These are phyloP conservation scores for Hymenoscyphus infarciens DNA, from an alignment of 2,329 filamentous ascomycete species.

Conservation along the genomic window DNA sequence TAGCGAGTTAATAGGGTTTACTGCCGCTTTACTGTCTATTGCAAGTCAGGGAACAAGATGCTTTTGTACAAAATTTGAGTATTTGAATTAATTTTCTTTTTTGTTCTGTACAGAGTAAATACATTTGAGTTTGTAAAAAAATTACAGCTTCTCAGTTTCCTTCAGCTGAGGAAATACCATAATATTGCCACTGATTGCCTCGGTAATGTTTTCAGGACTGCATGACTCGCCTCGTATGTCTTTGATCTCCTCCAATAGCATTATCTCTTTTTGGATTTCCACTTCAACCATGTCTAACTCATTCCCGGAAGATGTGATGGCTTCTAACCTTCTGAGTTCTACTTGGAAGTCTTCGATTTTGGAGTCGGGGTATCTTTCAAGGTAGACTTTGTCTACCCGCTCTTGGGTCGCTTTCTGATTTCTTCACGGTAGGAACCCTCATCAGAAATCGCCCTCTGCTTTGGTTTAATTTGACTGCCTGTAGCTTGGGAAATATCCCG, in stretches of 20 bases:
- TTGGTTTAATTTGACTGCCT: background rate
- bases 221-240: conserved; percentile 2
- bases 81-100: no score
- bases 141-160: no score
- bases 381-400: background rate
- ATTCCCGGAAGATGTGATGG: background rate
- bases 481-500: background rate
- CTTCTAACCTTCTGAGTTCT: background rate
- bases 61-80: no score
- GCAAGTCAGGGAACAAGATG: no score
- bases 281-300: background rate
- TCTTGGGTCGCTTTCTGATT: background rate
- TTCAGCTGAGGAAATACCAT: no score
- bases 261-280: conserved; percentile 2
- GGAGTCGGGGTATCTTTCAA: background rate
- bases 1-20: no score
- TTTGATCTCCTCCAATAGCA: conserved; percentile 6
- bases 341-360: background rate
- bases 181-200: no score
- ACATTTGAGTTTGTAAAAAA: no score
- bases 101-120: no score
- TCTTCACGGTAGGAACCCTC: background rate
- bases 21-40: no score
- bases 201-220: no score
- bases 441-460: background rate